Evolutionary conservation across 116 monocot genomes (phyloP).

Genomic region (Posidonia oceanica): DNA sequence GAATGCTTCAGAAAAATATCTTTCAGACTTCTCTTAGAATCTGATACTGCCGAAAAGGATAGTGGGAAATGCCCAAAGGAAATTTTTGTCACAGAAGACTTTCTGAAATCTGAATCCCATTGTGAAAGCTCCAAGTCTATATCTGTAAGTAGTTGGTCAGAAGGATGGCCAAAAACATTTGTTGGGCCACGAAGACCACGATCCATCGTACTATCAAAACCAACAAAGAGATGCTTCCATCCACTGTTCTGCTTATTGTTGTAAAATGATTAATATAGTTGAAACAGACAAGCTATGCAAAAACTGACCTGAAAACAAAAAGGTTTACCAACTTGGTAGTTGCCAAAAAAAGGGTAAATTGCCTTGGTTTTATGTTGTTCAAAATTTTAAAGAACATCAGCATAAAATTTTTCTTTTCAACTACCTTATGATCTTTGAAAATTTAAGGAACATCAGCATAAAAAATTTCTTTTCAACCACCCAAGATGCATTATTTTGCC

Average conservation of each 20-base stretch:
- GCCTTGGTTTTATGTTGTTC: no score
- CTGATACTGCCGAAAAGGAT: constrained; percentile 74
- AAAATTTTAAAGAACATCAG: no score
- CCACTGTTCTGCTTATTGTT: constrained; percentile 38
- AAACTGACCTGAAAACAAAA: no score
- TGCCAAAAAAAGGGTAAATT: no score
- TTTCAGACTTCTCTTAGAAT: constrained; percentile 55
- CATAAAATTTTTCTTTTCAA: no score
- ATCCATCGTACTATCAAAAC: constrained; percentile 73
- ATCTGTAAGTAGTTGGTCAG: constrained; percentile 56
- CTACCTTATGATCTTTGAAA: no score
- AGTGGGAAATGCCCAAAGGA: constrained; percentile 91
- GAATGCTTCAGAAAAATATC: constrained; percentile 82
- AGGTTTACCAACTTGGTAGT: no score
- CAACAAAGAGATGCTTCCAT: constrained; percentile 85
- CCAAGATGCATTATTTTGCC: no score
- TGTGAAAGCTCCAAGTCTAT: constrained; percentile 64
- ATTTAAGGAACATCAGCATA: no score
- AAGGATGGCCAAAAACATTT: constrained; percentile 94
- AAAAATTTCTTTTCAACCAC: no score
- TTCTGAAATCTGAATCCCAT: constrained; percentile 33
- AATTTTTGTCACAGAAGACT: constrained; percentile 53
- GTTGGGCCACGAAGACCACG: constrained; percentile 83
- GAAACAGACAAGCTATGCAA: no score
- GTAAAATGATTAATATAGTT: constrained; percentile 4